A percentile compares a stretch with the other conserved stretches of the same genome.
Conservation (phyloP, 2,329 filamentous ascomycete genomes). For the Phialophora chinensis region DNA sequence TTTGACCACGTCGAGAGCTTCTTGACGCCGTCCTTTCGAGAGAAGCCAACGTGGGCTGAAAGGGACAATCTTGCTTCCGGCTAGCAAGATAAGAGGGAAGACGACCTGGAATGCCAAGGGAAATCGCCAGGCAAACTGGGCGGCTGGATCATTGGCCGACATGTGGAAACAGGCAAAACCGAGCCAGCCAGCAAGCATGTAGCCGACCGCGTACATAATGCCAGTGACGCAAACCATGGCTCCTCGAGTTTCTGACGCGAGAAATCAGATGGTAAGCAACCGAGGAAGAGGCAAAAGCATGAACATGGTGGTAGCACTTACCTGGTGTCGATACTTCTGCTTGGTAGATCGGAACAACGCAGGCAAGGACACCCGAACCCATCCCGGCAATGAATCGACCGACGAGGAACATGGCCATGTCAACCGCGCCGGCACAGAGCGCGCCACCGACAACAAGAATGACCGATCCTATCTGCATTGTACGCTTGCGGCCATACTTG, state of each 20-base stretch:
- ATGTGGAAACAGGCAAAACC: slow-evolving; percentile 48
- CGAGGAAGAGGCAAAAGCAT: neutral
- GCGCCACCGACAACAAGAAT: slow-evolving; percentile 43
- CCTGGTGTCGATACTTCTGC: slow-evolving; percentile 37
- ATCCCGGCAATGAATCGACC: slow-evolving; percentile 46
- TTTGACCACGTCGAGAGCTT: slow-evolving; percentile 45
- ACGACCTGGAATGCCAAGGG: slow-evolving; percentile 46
- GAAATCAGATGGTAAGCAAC: neutral
- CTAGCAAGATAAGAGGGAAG: slow-evolving; percentile 41
- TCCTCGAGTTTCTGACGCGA: slow-evolving; percentile 28
- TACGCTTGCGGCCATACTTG: slow-evolving; percentile 49
- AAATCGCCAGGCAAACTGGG: slow-evolving; percentile 45
- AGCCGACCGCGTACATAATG: slow-evolving; percentile 36
- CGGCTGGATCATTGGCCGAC: slow-evolving; percentile 51
- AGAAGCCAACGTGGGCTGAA: slow-evolving; percentile 46
- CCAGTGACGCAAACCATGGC: slow-evolving; percentile 37
- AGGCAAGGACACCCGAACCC: slow-evolving; percentile 56
- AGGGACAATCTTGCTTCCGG: slow-evolving; percentile 43
- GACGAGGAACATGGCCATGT: slow-evolving; percentile 38
- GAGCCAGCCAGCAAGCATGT: slow-evolving; percentile 37
- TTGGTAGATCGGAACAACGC: slow-evolving; percentile 35
- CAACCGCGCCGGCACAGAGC: slow-evolving; percentile 49
- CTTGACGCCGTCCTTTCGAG: slow-evolving; percentile 47
- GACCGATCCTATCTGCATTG: slow-evolving; percentile 43
- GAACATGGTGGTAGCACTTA: neutral